These are phyloP conservation scores for Hawksworthiomyces lignivorus DNA, from an alignment of 2,329 filamentous ascomycete genomes.

Conservation along the genomic window DNA sequence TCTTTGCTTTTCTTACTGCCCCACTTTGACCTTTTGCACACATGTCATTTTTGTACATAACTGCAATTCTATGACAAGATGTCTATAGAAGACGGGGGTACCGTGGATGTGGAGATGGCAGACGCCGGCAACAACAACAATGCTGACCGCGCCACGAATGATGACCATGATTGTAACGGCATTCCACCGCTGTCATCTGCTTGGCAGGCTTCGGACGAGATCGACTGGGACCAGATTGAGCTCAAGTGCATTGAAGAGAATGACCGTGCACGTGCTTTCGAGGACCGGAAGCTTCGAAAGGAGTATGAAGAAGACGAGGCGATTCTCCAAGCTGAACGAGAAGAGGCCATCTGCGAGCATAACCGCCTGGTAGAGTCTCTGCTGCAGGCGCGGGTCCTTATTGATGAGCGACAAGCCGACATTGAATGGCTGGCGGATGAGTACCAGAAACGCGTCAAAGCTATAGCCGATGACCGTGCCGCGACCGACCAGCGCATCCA, in stretches of 20 bases:
- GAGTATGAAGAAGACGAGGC: constrained; percentile 24
- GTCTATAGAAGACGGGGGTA: no score
- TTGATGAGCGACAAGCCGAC: constrained; percentile 11
- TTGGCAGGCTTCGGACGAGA: background rate
- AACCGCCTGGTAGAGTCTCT: constrained; percentile 30
- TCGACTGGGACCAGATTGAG: constrained; percentile 30
- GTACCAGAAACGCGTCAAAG: background rate
- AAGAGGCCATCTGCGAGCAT: constrained; percentile 29
- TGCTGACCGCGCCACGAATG: no score
- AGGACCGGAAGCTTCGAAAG: constrained; percentile 25
- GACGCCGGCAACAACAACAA: no score
- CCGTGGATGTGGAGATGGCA: no score
- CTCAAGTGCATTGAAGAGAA: constrained; percentile 22
- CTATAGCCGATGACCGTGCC: constrained; percentile 1
- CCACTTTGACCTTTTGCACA: no score
- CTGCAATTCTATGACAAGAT: no score
- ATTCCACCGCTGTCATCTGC: no score
- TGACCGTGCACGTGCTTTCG: constrained; percentile 11
- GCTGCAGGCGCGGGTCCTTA: constrained; percentile 20
- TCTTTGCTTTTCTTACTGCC: no score
- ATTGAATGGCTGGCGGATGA: constrained; percentile 14
- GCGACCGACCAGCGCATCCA: constrained; percentile 9
- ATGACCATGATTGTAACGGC: no score
- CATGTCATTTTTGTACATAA: no score
- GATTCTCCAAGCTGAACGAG: constrained; percentile 23